Conservation (phyloP, 768 basidiomycete species). For the Russula vinacea region DNA sequence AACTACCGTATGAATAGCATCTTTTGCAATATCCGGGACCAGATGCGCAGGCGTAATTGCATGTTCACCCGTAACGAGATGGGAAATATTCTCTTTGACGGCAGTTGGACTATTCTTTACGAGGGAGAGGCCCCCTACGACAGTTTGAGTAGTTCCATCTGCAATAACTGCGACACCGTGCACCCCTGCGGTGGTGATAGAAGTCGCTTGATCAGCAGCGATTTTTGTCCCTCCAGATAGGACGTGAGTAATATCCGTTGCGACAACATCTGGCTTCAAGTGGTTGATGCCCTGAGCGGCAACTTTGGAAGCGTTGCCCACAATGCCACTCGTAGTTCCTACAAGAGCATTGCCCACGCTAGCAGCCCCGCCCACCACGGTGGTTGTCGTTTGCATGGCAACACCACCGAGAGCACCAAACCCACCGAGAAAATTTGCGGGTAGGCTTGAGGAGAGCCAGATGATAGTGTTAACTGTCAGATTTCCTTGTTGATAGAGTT, state of each 20-base stretch:
- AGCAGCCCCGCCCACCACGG: neutral
- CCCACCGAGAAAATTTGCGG: constrained; percentile 5
- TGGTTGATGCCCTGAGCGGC: neutral
- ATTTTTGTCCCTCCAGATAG: neutral
- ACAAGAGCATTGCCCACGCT: neutral
- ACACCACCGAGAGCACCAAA: constrained; percentile 5
- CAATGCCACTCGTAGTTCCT: constrained; percentile 5
- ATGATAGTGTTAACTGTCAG: constrained; percentile 9
- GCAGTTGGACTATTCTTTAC: neutral
- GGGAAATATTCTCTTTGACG: constrained; percentile 1
- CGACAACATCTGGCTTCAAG: neutral
- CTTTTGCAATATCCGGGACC: constrained; percentile 5
- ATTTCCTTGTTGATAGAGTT: constrained; percentile 10
- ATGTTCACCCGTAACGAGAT: constrained; percentile 4
- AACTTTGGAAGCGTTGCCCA: constrained; percentile 3
- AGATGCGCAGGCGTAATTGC: neutral
- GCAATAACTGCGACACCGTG: neutral
- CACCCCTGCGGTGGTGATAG: neutral
- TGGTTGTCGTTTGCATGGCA: constrained; percentile 8
- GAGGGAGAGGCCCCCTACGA: constrained; percentile 7
- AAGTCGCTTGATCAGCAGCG: neutral
- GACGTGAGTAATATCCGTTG: neutral
- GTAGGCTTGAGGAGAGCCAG: constrained; percentile 22
- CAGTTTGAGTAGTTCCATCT: neutral
- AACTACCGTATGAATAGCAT: neutral